phyloP scores from a whole-genome alignment of 805 yeast species.

The Starmerella riodocensis region DNA sequence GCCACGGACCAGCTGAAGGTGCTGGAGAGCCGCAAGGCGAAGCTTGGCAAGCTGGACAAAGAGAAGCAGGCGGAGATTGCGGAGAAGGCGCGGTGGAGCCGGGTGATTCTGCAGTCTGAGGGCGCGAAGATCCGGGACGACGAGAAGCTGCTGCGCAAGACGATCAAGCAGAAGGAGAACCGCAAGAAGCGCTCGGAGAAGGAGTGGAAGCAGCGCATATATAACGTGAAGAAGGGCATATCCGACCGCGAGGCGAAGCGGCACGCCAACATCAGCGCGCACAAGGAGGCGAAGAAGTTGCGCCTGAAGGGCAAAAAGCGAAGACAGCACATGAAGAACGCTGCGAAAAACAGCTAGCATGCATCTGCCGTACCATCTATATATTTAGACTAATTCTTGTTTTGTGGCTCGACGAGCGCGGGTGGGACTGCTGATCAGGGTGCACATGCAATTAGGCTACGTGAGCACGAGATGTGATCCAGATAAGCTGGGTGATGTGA shows the following conservation, averaged over 20 bases:
- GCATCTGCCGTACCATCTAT: too few relatives aligned
- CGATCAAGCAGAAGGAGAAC: slow-evolving; percentile 71
- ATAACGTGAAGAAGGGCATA: slow-evolving; percentile 60
- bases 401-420: too few relatives aligned
- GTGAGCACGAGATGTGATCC: too few relatives aligned
- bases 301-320: slow-evolving; percentile 64
- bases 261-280: slow-evolving; percentile 75
- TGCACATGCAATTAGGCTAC: too few relatives aligned
- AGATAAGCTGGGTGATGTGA: too few relatives aligned
- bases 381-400: too few relatives aligned
- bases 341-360: neutral
- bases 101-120: slow-evolving; percentile 72
- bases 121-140: slow-evolving; percentile 82
- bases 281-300: slow-evolving; percentile 52
- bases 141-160: slow-evolving; percentile 73
- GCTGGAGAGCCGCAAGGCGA: slow-evolving; percentile 60
- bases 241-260: slow-evolving; percentile 71
- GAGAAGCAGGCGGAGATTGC: slow-evolving; percentile 42
- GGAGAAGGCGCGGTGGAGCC: slow-evolving; percentile 75
- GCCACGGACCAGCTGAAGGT: slow-evolving; percentile 79
- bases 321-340: slow-evolving; percentile 28
- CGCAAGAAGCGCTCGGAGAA: slow-evolving; percentile 72
- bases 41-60: slow-evolving; percentile 47
- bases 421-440: too few relatives aligned
- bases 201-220: slow-evolving; percentile 87